Evolutionary conservation across 768 basidiomycete species (phyloP).

Genomic region (Suillus variegatus): DNA sequence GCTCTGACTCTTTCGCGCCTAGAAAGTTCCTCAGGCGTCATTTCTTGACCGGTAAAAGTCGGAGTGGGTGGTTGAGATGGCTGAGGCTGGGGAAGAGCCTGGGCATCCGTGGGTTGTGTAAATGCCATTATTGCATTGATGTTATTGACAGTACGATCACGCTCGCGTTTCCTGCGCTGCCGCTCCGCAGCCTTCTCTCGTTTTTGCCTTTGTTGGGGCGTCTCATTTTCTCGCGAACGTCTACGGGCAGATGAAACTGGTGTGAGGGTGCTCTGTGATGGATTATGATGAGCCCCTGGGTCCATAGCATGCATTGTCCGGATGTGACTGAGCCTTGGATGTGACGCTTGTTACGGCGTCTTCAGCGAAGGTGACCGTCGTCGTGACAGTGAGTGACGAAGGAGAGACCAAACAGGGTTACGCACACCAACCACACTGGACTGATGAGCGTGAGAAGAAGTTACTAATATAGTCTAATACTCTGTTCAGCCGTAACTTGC

Average conservation of each 20-base stretch:
- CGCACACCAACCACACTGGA: conserved; percentile 1
- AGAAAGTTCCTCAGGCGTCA: conserved; percentile 65
- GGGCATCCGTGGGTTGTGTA: conserved; percentile 34
- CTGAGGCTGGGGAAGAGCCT: conserved; percentile 34
- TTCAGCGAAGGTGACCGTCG: conserved; percentile 13
- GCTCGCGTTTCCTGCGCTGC: conserved; percentile 81
- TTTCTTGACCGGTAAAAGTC: conserved; percentile 31
- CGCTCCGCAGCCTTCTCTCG: conserved; percentile 87
- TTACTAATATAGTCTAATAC: neutral
- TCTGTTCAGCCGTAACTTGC: neutral
- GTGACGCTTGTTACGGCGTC: conserved; percentile 38
- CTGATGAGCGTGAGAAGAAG: conserved; percentile 27
- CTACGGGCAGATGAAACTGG: conserved; percentile 45
- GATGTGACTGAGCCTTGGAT: conserved; percentile 18
- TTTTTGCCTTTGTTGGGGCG: conserved; percentile 69
- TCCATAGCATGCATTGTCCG: conserved; percentile 34
- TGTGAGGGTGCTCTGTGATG: conserved; percentile 32
- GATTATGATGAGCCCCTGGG: conserved; percentile 33
- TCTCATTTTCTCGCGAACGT: conserved; percentile 72
- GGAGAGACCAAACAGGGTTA: conserved; percentile 24
- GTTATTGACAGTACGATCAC: conserved; percentile 49
- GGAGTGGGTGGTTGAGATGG: conserved; percentile 27
- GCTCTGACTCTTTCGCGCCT: conserved; percentile 73
- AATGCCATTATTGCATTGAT: conserved; percentile 45
- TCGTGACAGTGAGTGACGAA: conserved; percentile 31